A percentile compares a stretch with the other conserved stretches of the same genome.
Conservation (phyloP, 257 asterid genomes). For the Jacaranda copaia region DNA sequence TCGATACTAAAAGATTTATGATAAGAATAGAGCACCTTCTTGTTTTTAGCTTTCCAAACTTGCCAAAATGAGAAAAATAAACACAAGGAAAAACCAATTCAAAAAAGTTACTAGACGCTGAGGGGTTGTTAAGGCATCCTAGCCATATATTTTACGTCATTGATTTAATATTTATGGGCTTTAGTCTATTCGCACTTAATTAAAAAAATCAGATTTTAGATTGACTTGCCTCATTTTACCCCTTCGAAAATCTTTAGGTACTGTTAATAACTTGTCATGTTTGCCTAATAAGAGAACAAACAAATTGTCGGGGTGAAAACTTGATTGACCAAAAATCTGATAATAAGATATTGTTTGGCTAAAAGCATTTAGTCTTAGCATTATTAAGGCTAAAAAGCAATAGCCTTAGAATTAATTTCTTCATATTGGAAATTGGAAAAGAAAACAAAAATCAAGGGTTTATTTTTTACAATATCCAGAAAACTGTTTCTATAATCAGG, state of each 20-base stretch:
- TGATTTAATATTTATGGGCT: background rate
- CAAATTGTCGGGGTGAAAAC: background rate
- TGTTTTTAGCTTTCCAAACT: too few species aligned
- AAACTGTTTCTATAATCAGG: background rate
- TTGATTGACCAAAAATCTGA: background rate
- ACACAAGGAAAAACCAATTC: too few species aligned
- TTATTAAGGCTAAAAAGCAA: background rate
- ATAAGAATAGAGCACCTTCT: too few species aligned
- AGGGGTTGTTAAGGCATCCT: too few species aligned
- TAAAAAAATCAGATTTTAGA: background rate
- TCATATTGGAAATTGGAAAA: background rate
- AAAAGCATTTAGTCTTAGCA: background rate
- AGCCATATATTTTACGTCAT: too few species aligned
- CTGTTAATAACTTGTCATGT: background rate
- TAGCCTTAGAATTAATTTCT: background rate
- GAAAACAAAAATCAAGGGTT: background rate
- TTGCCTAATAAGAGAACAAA: background rate
- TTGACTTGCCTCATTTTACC: background rate
- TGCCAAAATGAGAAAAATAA: too few species aligned
- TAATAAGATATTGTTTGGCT: background rate
- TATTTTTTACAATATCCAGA: too few species aligned
- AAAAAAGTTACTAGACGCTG: too few species aligned
- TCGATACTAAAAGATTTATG: too few species aligned
- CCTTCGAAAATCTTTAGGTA: background rate
- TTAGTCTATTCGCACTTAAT: background rate